Percentiles rank a stretch among this genome's conserved stretches.
Conservation (phyloP, 1,284 basidiomycete species). For the Moniliophthora roreri region DNA sequence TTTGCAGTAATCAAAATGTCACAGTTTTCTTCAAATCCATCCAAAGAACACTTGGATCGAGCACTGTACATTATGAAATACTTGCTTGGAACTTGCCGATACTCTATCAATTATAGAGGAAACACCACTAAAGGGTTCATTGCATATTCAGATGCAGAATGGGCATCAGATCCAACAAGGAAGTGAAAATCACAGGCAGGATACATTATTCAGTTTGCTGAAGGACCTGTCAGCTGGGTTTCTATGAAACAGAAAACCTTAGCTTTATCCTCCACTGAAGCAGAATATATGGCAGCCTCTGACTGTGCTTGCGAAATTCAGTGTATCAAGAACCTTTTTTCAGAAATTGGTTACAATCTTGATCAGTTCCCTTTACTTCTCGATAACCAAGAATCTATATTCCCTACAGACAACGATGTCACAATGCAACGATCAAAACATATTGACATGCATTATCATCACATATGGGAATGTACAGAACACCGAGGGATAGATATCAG, state of each 20-base stretch:
- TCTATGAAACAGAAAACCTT: slow-evolving; percentile 25
- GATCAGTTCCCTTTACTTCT: slow-evolving; percentile 18
- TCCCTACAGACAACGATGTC: slow-evolving; percentile 28
- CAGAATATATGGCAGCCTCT: slow-evolving; percentile 32
- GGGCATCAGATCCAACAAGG: slow-evolving; percentile 22
- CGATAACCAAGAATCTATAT: slow-evolving; percentile 38
- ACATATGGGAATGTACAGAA: slow-evolving; percentile 30
- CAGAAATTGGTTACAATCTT: slow-evolving; percentile 19
- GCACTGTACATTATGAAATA: slow-evolving; percentile 23
- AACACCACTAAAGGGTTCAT: neutral
- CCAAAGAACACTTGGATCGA: neutral
- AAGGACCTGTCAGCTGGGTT: slow-evolving; percentile 22
- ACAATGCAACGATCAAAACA: slow-evolving; percentile 35
- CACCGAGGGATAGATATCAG: slow-evolving; percentile 9
- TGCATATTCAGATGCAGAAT: slow-evolving; percentile 28
- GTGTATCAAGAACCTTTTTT: slow-evolving; percentile 14
- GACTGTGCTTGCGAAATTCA: slow-evolving; percentile 20
- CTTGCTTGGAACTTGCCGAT: slow-evolving; percentile 21
- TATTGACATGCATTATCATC: slow-evolving; percentile 38
- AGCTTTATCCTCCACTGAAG: slow-evolving; percentile 30
- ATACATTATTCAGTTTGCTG: slow-evolving; percentile 22
- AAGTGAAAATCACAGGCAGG: slow-evolving; percentile 21
- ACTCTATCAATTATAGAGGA: slow-evolving; percentile 22
- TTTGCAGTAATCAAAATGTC: slow-evolving; percentile 13
- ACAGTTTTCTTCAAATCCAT: slow-evolving; percentile 7